A percentile compares a stretch with the other conserved stretches of the same genome.
These are phyloP conservation scores for Gnaphalium uliginosum DNA, from an alignment of 129 eudicot genomes.

Conservation along the genomic window DNA sequence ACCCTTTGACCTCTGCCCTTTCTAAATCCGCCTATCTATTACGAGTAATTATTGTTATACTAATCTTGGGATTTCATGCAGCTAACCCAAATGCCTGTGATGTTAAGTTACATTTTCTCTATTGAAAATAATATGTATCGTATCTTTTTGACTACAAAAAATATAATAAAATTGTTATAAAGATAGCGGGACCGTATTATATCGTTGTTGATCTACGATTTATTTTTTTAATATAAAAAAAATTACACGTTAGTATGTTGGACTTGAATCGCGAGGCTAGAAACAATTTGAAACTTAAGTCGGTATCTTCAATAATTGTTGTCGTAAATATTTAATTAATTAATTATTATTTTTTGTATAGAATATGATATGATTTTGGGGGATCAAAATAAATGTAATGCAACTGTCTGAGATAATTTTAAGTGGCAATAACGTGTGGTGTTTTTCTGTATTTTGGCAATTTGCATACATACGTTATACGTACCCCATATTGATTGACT, in stretches of 20 bases:
- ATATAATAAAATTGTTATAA: too few species aligned
- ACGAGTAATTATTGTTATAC: too few species aligned
- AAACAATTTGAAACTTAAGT: not conserved
- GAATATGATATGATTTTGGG: conserved; percentile 10
- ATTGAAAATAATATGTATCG: too few species aligned
- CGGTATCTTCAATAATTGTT: not conserved
- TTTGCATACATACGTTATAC: too few species aligned
- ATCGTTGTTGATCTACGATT: not conserved
- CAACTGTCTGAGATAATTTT: conserved; percentile 14
- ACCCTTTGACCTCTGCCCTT: too few species aligned
- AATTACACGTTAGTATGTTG: not conserved
- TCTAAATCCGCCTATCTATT: too few species aligned
- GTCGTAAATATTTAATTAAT: not conserved
- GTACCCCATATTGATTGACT: not conserved
- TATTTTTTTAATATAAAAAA: not conserved
- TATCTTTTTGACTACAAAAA: too few species aligned
- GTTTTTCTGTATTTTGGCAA: conserved; percentile 8
- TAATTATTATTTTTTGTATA: not conserved
- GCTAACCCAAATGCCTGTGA: too few species aligned
- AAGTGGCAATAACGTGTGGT: conserved; percentile 28
- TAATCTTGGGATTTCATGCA: too few species aligned
- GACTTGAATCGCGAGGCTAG: not conserved
- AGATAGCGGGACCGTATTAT: not conserved
- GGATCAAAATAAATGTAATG: conserved; percentile 23
- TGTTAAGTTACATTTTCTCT: too few species aligned